Evolutionary conservation across 2,329 filamentous ascomycete genomes (phyloP), one percentile per base, ranked within the genome.

Genomic region (Westerdykella aurantiaca): DNA sequence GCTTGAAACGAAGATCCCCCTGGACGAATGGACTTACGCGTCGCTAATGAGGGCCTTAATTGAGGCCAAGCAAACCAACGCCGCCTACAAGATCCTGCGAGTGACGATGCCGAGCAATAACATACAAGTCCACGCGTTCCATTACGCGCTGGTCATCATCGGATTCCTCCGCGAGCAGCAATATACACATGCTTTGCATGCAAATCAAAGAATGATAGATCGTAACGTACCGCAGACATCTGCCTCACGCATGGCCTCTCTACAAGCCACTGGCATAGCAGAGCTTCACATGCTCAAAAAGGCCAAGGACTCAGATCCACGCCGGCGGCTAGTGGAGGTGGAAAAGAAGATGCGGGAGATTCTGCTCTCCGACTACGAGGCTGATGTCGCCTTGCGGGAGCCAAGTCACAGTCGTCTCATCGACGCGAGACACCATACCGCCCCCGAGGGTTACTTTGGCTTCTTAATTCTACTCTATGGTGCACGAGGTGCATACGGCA

Each of bases 21-120:
- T 76, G 9, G 75, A 85, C 55, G 68, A 63, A 3, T 72, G 76
- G 61, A 83, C 82, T 1, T 84, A 82, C 57, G 74, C 73, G 37
- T 76, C 80, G 39, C 62, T 85, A 34, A 82, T 86, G 73, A 74
- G 78, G 42, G 72, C 72, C 22, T 63, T 85, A 39, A 68, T 72
- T 7, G 66, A 77, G 44, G 63, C 74, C 38, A 70, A 73, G 40
- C 73, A 77, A 49, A 75, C 80, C 6, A 69, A 76, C 48, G 71
- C 74, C 38, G 82, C 82, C 3, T 74, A 71, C 45, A 72, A 72
- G 38, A 74, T 85, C 31, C 41, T 74, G 43, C 73, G 52, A 51
- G 67, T 62, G 48, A 77, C 69, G 56, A 80, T 77, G 71, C 75
- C 61, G 49, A 61, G 66, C 50, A 71, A 69, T 48, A 70, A 63